Base-by-base conservation (phyloP, 306 rosid species). In the Luffa aegyptiaca region DNA sequence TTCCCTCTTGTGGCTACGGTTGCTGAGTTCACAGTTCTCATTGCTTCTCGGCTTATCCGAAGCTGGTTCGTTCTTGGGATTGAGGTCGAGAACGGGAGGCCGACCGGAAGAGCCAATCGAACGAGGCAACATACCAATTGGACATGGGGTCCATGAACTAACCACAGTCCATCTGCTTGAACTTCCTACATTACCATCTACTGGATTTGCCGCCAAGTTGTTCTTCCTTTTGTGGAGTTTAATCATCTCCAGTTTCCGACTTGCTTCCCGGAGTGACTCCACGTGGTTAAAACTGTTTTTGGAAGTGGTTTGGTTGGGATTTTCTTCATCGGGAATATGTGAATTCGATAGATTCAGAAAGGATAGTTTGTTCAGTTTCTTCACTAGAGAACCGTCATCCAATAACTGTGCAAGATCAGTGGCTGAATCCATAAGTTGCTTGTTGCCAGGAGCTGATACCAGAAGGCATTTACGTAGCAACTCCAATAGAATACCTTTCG, bases 81-180 rank as follows among this genome's bases (percentile, higher is more conserved):
- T 52, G 75, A 6, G 49, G 83, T 93, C 89, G 6, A 95, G 93
- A 53, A 81, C 78, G 10, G 99, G 97, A 81, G 85, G 88, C 71
- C 84, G 53, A 20, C 99, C 92, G 2, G 97, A 90, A 51, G 92
- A 85, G 33, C 98, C 90, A 2, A 82, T 84, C 33, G 83, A 76
- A 36, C 84, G 90, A 44, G 98, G 97, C 87, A 96, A 83, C 98
- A 88, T 91, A 80, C 99, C 99, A 33, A 96, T 88, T 3, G 98
- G 99, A 83, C 99, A 96, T 1, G 89, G 90, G 74, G 87, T 93
- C 99, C 99, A 93, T 42, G 92, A 87, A 64, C 83, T 87, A 72
- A 96, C 83, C 59, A 85, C 64, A 48, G 86, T 75, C 99, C 99
- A 96, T 77, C 82, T 82, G 61, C 52, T 83, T 35, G 91, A 69